Base-by-base conservation (phyloP, 345 rosid genomes). In the Populus tremula region DNA sequence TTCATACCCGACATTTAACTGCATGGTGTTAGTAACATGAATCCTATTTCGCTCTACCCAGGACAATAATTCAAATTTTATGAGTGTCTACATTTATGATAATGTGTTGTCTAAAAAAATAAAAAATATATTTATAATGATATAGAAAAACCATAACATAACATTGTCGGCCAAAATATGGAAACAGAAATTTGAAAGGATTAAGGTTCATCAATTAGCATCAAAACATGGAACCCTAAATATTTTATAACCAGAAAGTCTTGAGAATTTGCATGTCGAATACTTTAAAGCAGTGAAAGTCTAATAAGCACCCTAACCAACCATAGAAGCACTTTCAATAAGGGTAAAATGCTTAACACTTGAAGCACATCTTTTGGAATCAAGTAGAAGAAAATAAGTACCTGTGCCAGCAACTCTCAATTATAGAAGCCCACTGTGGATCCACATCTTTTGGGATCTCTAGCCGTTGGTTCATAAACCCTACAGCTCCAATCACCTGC, bases 401-500 rank as follows among this genome's bases (percentile, higher is more conserved):
- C 99, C 91, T 92, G 86, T 87, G 90, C 94, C 99, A 96, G 86
- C 99, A 96, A 86, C 93, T 92, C 89, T 93, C 96, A 61, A 90
- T 89, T 53, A 92, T 73, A 59, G 96, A 85, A 78, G 89, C 85
- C 98, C 97, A 93, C 71, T 80, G 84, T 70, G 98, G 96, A 86
- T 96, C 97, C 67, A 87, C 81, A 50, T 93, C 90, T 43, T 86
- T 85, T 61, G 99, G 98, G 67, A 92, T 90, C 76, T 96, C 99
- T 50, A 96, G 82, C 70, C 94, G 88, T 84, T 93, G 98, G 84
- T 93, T 86, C 97, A 96, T 96, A 90, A 90, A 96, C 72, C 99
- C 99, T 54, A 93, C 99, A 77, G 99, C 98, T 82, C 94, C 99
- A 65, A 95, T 90, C 86, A 95, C 92, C 99, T 95, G 89, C 83